Evolutionary conservation across 257 asterid genomes (phyloP).

Genomic region (Linderniella brevidens): DNA sequence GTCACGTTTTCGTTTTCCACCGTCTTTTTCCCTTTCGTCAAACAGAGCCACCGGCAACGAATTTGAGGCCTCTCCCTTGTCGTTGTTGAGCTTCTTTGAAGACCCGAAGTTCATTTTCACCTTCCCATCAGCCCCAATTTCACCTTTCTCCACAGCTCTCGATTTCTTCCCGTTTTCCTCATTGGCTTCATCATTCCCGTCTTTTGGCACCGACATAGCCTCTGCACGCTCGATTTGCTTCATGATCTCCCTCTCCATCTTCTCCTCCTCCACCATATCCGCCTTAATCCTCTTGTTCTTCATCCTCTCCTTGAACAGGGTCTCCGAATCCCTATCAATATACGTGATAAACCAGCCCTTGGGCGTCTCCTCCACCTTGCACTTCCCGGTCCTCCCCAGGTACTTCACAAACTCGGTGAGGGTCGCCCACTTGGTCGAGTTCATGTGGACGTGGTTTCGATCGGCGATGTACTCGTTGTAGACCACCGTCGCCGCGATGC

Average conservation of each 20-base stretch:
- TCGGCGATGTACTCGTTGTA: constrained; percentile 82
- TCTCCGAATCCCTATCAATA: constrained; percentile 79
- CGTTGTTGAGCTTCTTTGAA: constrained; percentile 17
- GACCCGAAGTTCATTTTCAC: constrained; percentile 44
- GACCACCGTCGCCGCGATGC: constrained; percentile 85
- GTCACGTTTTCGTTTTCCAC: constrained; percentile 23
- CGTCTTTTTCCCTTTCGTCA: constrained; percentile 26
- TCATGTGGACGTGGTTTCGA: constrained; percentile 79
- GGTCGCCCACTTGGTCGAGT: constrained; percentile 85
- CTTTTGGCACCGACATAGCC: constrained; percentile 22
- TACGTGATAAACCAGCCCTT: constrained; percentile 95
- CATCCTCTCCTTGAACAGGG: constrained; percentile 80
- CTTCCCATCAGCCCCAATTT: constrained; percentile 44
- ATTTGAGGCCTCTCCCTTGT: constrained; percentile 29
- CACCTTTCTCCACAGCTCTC: constrained; percentile 28
- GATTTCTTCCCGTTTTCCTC: constrained; percentile 18
- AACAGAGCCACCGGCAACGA: constrained; percentile 40
- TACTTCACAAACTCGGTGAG: constrained; percentile 78
- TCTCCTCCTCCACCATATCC: constrained; percentile 80
- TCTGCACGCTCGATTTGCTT: constrained; percentile 82
- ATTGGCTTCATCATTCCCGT: constrained; percentile 12
- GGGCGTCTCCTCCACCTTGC: constrained; percentile 81
- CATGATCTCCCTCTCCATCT: constrained; percentile 69
- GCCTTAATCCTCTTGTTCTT: constrained; percentile 74
- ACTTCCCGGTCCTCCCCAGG: constrained; percentile 69